Conservation (phyloP, 306 rosid genomes). For the Rosa multiflora region DNA sequence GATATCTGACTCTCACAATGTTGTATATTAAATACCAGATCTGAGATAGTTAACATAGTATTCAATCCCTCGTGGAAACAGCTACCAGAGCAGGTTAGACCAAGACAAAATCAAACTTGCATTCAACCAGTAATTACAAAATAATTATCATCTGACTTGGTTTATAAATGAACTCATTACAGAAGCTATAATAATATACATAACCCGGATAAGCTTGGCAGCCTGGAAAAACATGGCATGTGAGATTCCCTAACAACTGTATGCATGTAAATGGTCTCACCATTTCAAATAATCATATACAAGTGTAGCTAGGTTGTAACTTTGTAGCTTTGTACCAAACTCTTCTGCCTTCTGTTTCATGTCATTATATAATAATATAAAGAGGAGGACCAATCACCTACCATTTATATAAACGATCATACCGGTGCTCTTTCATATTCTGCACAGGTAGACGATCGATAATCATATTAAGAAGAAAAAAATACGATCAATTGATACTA, state of each 20-base stretch:
- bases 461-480: too few species aligned
- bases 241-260: conserved; percentile 6
- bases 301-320: neutral
- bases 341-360: neutral
- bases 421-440: conserved; percentile 15
- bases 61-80: neutral
- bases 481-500: too few species aligned
- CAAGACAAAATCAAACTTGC: neutral
- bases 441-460: neutral
- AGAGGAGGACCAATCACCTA: conserved; percentile 15
- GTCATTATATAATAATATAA: neutral
- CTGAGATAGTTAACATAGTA: neutral
- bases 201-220: neutral
- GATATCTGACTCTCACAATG: neutral
- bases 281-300: neutral
- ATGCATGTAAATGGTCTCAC: neutral
- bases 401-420: neutral
- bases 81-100: neutral
- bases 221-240: conserved; percentile 26
- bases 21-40: neutral
- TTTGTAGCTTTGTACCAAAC: conserved; percentile 11
- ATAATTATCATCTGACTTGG: neutral
- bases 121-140: neutral
- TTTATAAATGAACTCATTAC: neutral
- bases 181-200: neutral